Evolutionary conservation across 768 basidiomycete genomes (phyloP), one percentile per base, ranked within the genome.

Genomic region (Ephemerocybe angulata): DNA sequence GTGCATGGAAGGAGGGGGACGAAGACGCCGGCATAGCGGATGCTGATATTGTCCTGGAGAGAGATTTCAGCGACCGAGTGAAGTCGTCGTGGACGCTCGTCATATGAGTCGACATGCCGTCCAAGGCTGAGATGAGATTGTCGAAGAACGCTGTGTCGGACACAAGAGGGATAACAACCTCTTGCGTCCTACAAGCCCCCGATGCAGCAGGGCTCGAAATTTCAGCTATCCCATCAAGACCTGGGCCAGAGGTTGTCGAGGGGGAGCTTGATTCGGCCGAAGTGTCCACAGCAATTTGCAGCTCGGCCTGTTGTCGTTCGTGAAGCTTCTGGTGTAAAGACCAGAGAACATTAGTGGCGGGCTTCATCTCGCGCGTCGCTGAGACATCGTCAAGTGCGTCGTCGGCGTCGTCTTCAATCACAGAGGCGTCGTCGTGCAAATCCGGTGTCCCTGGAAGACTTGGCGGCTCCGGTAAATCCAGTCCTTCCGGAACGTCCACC

Each of bases 131-230:
- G 1, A 80, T 80, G 48, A 97, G 79, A 25, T 90, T 78, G 21
- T 83, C 77, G 68, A 93, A 90, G 73, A 98, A 97, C 2, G 82
- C 82, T 12, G 81, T 75, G 63, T 95, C 93, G 30, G 89, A 84
- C n/a, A 79, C 76, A 5, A 97, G 81, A 2, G 90, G 87, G 31
- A 96, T 86, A 50, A 90, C 76, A 6, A 93, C 65, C 62, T 93
- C 87, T 7, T 71, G 62, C 50, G 57, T 56, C 15, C 15, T 42
- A 35, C 50, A 41, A 13, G 50, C 5, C n/a, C 7, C 19, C 13
- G 37, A 15, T 51, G 46, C 38, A 7, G 24, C 46, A n/a, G 42
- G 21, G n/a, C 30, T 25, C n/a, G 38, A 21, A 1, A 50, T 8
- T 35, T n/a, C n/a, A n/a, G n/a, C n/a, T n/a, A n/a, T n/a, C 12